A percentile compares a stretch with the other conserved stretches of the same genome.
These are phyloP conservation scores for Lobulomyces angularis DNA, from an alignment of 192 early-diverging fungal genomes.

Conservation along the genomic window DNA sequence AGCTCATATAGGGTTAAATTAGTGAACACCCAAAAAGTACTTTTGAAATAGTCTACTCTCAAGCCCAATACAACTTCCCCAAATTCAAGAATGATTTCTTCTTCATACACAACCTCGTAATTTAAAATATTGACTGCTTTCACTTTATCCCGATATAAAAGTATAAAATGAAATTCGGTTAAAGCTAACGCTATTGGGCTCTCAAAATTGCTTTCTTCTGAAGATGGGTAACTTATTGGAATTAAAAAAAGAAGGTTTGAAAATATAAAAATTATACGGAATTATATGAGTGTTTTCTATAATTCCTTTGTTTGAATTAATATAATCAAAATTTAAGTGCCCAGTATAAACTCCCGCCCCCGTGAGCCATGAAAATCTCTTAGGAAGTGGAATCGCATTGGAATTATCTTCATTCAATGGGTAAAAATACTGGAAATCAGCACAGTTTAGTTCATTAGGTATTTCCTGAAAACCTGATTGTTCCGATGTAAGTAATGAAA, in stretches of 20 bases:
- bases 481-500: slow-evolving; percentile 2
- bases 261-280: slow-evolving; percentile 38
- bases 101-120: slow-evolving; percentile 72
- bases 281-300: slow-evolving; percentile 69
- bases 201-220: slow-evolving; percentile 17
- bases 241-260: slow-evolving; percentile 1
- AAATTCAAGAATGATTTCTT: slow-evolving; percentile 48
- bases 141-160: slow-evolving; percentile 67
- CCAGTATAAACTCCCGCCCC: slow-evolving; percentile 82
- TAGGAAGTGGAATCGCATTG: slow-evolving; percentile 49
- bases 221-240: slow-evolving; percentile 4
- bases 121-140: slow-evolving; percentile 70
- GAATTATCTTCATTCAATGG: slow-evolving; percentile 48
- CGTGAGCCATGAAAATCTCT: slow-evolving; percentile 86
- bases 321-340: slow-evolving; percentile 60
- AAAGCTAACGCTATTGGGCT: slow-evolving; percentile 64
- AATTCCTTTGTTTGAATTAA: slow-evolving; percentile 63
- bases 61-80: slow-evolving; percentile 56
- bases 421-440: slow-evolving; percentile 57
- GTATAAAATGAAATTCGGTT: slow-evolving; percentile 80
- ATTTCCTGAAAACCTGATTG: slow-evolving; percentile 55
- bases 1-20: slow-evolving; percentile 75
- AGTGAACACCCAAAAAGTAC: slow-evolving; percentile 88
- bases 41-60: slow-evolving; percentile 60
- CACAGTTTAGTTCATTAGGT: slow-evolving; percentile 30